Base-by-base conservation (phyloP, 2,329 filamentous ascomycete genomes). In the Arthrinium phaeospermum region DNA sequence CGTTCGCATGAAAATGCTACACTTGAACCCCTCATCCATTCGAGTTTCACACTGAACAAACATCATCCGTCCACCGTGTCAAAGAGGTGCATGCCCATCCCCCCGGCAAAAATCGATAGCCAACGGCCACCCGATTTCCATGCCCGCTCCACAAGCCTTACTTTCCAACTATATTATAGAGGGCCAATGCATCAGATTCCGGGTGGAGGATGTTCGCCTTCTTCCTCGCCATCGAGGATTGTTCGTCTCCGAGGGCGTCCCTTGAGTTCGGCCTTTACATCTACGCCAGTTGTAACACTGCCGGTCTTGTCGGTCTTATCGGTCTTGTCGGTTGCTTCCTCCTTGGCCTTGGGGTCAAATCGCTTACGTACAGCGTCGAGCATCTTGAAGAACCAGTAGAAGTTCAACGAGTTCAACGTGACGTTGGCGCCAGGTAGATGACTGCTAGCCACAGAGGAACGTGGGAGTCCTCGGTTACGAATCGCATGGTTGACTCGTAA, bases 321-420 rank as follows among this genome's bases (percentile, higher is more conserved):
- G 12, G 47, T 76, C 73, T 79, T 80, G 51, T 78, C 75, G 70
- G 75, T 78, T 47, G 82, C 79, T 37, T 74, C 73, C 14, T 68
- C 73, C 14, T 68, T 76, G 10, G 79, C 78, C 5, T 77, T 78
- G 49, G 92, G 82, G 73, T 90, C 87, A 79, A 96, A 96, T 37
- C 94, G 88, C 85, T 93, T 95, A 73, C 91, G 87, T 16, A 96
- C 90, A 12, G 94, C 93, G 73, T 90, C 87, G 74, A 97, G 91
- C 94, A 97, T 97, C 88, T 94, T 94, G 78, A 90, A 86, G 80
- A 96, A 96, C 94, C 94, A 97, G 83, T 92, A 93, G 78, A 93
- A 91, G 83, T 97, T 97, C 70, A 97, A 84, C 16, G 88, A 86
- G 79, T 95, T 96, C 37, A 97, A 87, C 0, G 89, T 88, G 27